Evolutionary conservation across 2,329 filamentous ascomycete genomes (phyloP).

Genomic region (Fusarium caatingaense): DNA sequence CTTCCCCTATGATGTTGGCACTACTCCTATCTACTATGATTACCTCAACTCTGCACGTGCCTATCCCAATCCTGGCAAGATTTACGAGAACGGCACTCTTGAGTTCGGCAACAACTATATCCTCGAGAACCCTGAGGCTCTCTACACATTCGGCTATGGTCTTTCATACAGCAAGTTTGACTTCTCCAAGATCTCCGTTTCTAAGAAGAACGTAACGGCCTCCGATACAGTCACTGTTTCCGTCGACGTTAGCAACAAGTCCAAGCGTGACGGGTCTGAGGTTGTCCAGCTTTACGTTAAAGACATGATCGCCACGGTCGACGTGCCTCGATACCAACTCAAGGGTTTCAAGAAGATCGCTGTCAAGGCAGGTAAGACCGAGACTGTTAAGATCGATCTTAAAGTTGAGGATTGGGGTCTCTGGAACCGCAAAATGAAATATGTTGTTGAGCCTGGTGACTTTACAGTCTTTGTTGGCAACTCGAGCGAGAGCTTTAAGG

Average conservation of each 20-base stretch:
- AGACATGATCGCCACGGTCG: conserved; percentile 70
- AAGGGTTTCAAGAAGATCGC: conserved; percentile 75
- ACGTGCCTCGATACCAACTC: conserved; percentile 72
- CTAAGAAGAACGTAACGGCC: conserved; percentile 58
- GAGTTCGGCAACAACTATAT: conserved; percentile 75
- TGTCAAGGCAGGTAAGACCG: conserved; percentile 69
- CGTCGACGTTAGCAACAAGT: conserved; percentile 71
- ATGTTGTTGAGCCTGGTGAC: conserved; percentile 78
- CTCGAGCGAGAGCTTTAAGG: conserved; percentile 66
- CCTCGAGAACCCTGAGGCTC: conserved; percentile 66
- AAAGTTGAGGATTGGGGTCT: conserved; percentile 68
- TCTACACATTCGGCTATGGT: conserved; percentile 75
- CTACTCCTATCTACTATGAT: conserved; percentile 77
- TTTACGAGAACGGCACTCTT: conserved; percentile 68
- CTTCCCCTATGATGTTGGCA: conserved; percentile 75
- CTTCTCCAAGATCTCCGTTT: conserved; percentile 66
- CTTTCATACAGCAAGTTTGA: conserved; percentile 73
- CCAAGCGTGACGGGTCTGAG: conserved; percentile 68
- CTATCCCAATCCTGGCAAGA: conserved; percentile 63
- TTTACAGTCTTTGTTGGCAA: conserved; percentile 73
- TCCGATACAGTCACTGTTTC: conserved; percentile 67
- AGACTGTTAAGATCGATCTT: conserved; percentile 61
- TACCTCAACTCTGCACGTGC: conserved; percentile 74
- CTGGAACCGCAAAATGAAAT: conserved; percentile 72
- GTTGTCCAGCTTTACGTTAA: conserved; percentile 76